Evolutionary conservation across 805 yeast species (phyloP).

Genomic region (Geotrichum ghanense): DNA sequence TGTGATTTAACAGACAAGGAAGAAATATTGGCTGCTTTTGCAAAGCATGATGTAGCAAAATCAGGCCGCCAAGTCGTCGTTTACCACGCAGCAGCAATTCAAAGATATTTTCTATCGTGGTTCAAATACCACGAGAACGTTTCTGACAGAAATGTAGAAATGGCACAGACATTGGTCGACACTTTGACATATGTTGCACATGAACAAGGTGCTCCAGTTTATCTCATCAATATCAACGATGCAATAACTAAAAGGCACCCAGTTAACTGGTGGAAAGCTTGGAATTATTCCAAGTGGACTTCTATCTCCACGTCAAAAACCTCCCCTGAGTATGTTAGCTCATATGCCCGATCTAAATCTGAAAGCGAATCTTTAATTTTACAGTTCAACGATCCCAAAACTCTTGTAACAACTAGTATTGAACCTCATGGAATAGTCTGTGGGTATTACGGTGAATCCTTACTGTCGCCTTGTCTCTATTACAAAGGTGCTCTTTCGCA

Average conservation of each 20-base stretch:
- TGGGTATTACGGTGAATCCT: constrained; percentile 21
- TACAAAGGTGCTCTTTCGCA: constrained; percentile 14
- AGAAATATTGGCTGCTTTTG: neutral
- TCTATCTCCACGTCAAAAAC: constrained; percentile 7
- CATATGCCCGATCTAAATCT: constrained; percentile 20
- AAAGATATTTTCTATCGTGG: neutral
- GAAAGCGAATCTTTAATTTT: constrained; percentile 14
- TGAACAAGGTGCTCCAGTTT: neutral
- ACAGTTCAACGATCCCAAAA: constrained; percentile 1
- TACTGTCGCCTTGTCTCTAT: constrained; percentile 16
- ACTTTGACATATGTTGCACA: neutral
- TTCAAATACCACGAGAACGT: neutral
- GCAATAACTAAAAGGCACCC: neutral
- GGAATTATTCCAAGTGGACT: constrained; percentile 8
- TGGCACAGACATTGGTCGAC: neutral
- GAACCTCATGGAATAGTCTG: constrained; percentile 17
- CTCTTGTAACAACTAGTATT: constrained; percentile 11
- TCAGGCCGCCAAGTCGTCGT: neutral
- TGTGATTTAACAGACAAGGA: constrained; percentile 9
- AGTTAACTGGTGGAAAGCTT: constrained; percentile 8
- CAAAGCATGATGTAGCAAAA: neutral
- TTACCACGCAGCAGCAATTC: constrained; percentile 1
- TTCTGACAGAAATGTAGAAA: neutral
- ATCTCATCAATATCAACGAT: neutral
- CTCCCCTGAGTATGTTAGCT: constrained; percentile 14